Evolutionary conservation across 1,139 yeast species (phyloP).

Genomic region (Hansenula lynferdii): DNA sequence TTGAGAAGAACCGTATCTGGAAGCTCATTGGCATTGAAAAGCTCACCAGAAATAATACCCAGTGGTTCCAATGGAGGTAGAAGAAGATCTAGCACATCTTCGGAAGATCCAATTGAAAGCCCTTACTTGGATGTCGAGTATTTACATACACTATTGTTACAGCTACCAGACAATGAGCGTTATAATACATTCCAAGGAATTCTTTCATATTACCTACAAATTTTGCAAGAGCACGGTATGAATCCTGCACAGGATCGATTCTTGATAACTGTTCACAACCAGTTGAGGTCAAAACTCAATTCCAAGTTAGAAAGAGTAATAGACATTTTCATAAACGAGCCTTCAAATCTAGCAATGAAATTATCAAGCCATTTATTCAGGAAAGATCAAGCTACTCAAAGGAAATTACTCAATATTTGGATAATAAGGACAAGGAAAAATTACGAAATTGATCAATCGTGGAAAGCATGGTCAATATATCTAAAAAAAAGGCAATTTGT

Average conservation of each 20-base stretch:
- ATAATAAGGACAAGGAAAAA: slow-evolving; percentile 12
- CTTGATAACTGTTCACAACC: slow-evolving; percentile 18
- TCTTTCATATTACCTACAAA: slow-evolving; percentile 11
- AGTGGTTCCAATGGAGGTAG: neutral
- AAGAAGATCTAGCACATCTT: neutral
- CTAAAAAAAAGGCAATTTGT: slow-evolving; percentile 10
- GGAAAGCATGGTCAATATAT: slow-evolving; percentile 12
- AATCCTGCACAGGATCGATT: slow-evolving; percentile 14
- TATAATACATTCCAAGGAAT: slow-evolving; percentile 14
- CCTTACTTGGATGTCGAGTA: slow-evolving; percentile 10
- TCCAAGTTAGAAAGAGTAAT: slow-evolving; percentile 13
- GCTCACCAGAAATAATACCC: neutral
- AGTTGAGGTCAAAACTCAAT: slow-evolving; percentile 5
- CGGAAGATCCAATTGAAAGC: neutral
- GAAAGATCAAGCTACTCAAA: slow-evolving; percentile 6
- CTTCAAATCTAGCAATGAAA: slow-evolving; percentile 19
- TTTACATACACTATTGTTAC: slow-evolving; percentile 4
- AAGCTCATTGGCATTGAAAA: slow-evolving; percentile 11
- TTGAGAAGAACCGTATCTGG: slow-evolving; percentile 17
- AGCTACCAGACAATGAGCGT: slow-evolving; percentile 6
- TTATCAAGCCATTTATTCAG: slow-evolving; percentile 14
- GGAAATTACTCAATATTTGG: slow-evolving; percentile 12
- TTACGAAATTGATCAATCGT: slow-evolving; percentile 12
- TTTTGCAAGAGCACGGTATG: slow-evolving; percentile 11
- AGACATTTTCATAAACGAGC: slow-evolving; percentile 15